These are phyloP conservation scores for Kitagawia praeruptora DNA, from an alignment of 129 eudicot genomes.

Conservation along the genomic window DNA sequence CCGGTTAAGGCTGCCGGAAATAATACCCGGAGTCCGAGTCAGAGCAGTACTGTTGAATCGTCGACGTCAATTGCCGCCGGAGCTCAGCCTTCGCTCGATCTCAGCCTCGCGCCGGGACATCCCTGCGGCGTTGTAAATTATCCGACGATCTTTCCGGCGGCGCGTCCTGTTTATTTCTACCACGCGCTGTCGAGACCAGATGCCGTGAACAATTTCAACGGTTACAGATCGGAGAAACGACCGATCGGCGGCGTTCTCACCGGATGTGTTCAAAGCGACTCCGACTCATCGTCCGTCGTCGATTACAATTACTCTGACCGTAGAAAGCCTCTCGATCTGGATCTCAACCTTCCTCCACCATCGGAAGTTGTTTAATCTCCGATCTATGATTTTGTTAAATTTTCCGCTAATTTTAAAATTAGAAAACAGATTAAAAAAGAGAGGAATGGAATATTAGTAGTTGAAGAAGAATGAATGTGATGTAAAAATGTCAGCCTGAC, in stretches of 20 bases:
- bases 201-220: constrained; percentile 3
- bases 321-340: constrained; percentile 29
- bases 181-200: constrained; percentile 27
- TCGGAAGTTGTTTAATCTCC: constrained; percentile 28
- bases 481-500: neutral
- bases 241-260: constrained; percentile 11
- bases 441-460: neutral
- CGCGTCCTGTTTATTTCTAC: constrained; percentile 29
- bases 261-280: constrained; percentile 12
- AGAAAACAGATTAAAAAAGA: neutral
- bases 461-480: neutral
- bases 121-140: neutral
- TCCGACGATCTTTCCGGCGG: constrained; percentile 20
- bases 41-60: constrained; percentile 48
- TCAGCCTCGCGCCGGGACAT: constrained; percentile 23
- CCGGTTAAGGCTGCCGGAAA: neutral
- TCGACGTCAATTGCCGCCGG: constrained; percentile 16
- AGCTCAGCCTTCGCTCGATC: constrained; percentile 32
- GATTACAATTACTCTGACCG: constrained; percentile 17
- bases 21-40: constrained; percentile 30
- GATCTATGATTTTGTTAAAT: neutral
- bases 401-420: neutral
- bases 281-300: constrained; percentile 40
- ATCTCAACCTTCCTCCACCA: constrained; percentile 49
- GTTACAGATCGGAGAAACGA: constrained; percentile 16